phyloP scores from a whole-genome alignment of 495 filamentous ascomycete genomes.

The Choiromyces venosus region DNA sequence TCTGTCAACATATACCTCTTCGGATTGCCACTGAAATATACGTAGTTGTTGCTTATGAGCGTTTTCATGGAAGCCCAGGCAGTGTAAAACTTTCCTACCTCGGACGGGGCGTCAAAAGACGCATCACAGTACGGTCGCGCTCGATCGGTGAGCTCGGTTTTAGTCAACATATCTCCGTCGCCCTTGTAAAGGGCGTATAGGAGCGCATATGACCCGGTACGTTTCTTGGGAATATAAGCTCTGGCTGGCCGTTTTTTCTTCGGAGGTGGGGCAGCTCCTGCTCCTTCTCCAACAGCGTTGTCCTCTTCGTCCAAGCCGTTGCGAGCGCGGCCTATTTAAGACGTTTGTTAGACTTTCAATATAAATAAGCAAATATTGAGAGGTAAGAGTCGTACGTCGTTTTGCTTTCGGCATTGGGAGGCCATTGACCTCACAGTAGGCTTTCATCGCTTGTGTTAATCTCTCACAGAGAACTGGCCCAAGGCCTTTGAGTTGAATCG shows the following conservation, averaged over 20 bases:
- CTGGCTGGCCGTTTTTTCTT: constrained; percentile 63
- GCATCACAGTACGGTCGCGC: constrained; percentile 70
- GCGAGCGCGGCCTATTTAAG: neutral
- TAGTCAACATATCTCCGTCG: constrained; percentile 53
- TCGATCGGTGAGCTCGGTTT: constrained; percentile 60
- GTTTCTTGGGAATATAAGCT: constrained; percentile 64
- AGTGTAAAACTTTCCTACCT: constrained; percentile 67
- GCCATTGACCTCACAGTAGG: constrained; percentile 63
- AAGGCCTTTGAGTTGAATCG: constrained; percentile 65
- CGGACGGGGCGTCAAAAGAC: constrained; percentile 64
- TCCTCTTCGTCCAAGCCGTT: neutral
- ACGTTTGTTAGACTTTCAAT: neutral
- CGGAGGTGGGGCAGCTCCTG: constrained; percentile 45
- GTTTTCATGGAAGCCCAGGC: constrained; percentile 86
- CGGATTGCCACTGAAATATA: constrained; percentile 65
- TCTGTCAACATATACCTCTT: constrained; percentile 68
- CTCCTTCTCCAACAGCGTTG: constrained; percentile 28
- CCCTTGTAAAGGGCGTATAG: constrained; percentile 61
- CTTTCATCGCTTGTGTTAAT: constrained; percentile 62
- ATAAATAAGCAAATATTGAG: neutral
- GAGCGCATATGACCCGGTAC: constrained; percentile 71
- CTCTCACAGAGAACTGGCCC: constrained; percentile 65
- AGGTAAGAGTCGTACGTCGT: neutral
- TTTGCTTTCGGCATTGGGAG: constrained; percentile 63
- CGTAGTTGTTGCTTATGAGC: constrained; percentile 66